A percentile compares a stretch with the other conserved stretches of the same genome.
phyloP scores from a whole-genome alignment of 371 early-diverging fungal species.

The Mucor lusitanicus region DNA sequence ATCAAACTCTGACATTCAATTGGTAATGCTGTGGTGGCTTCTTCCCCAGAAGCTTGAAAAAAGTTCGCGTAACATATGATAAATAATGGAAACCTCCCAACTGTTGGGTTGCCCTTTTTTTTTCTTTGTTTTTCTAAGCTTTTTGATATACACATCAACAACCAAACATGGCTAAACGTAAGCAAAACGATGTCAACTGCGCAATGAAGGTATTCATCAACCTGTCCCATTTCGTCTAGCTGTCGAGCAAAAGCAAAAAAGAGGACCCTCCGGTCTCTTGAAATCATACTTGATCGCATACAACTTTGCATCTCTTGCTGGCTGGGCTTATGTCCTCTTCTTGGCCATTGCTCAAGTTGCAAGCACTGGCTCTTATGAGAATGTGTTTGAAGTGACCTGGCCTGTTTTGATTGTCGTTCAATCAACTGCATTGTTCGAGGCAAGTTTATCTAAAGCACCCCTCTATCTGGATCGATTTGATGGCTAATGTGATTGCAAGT shows the following conservation, averaged over 20 bases:
- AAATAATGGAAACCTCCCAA: too few relatives aligned
- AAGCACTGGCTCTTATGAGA: constrained; percentile 47
- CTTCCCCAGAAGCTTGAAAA: too few relatives aligned
- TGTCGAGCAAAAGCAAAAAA: constrained; percentile 4
- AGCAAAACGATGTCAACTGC: too few relatives aligned
- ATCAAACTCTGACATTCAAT: too few relatives aligned
- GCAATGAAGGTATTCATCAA: too few relatives aligned
- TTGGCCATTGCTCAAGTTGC: constrained; percentile 49
- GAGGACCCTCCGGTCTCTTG: constrained; percentile 8
- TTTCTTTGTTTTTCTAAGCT: too few relatives aligned
- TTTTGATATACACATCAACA: too few relatives aligned
- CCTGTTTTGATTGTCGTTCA: constrained; percentile 67
- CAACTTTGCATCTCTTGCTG: constrained; percentile 73
- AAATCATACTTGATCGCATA: constrained; percentile 71
- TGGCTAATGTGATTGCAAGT: not conserved
- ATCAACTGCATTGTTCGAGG: constrained; percentile 77
- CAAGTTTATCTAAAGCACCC: constrained; percentile 12
- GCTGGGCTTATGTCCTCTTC: constrained; percentile 72
- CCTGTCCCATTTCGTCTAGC: not conserved
- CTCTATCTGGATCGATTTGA: not conserved
- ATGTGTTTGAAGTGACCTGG: constrained; percentile 60
- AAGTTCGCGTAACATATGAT: too few relatives aligned
- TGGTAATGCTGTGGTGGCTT: too few relatives aligned
- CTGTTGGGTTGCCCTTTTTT: too few relatives aligned
- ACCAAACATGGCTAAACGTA: too few relatives aligned